phyloP scores from a whole-genome alignment of 345 rosid genomes.

The Populus euphratica region DNA sequence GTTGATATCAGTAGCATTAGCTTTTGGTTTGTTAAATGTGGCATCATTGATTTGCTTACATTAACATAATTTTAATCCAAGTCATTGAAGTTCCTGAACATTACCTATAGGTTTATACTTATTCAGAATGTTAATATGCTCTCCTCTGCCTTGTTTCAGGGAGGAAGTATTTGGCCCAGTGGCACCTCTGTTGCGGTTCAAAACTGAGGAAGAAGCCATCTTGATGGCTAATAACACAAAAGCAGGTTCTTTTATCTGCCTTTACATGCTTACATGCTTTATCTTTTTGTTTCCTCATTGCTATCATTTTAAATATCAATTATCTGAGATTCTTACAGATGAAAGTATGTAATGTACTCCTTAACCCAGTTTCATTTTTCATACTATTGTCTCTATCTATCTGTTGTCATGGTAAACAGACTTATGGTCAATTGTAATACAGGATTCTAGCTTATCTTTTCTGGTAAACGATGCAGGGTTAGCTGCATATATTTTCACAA shows the following conservation, averaged over 20 bases:
- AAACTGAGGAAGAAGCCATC: conserved; percentile 90
- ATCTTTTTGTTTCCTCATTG: not conserved
- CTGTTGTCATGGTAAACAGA: not conserved
- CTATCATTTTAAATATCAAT: no score
- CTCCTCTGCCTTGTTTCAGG: conserved; percentile 32
- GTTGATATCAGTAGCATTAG: no score
- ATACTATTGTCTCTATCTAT: not conserved
- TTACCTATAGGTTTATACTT: not conserved
- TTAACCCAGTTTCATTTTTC: not conserved
- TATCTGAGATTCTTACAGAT: no score
- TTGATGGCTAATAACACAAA: conserved; percentile 73
- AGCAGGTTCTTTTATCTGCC: conserved; percentile 48
- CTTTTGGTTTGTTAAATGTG: no score
- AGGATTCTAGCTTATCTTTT: not conserved
- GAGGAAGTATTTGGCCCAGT: conserved; percentile 99
- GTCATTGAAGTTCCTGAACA: no score
- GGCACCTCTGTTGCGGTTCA: conserved; percentile 75
- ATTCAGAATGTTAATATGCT: not conserved
- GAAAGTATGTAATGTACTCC: not conserved
- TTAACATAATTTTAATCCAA: no score
- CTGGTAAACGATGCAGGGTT: conserved; percentile 50
- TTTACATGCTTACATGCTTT: not conserved
- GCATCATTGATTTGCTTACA: no score
- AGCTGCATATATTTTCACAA: conserved; percentile 91
- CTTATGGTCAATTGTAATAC: not conserved